phyloP scores from a whole-genome alignment of 306 rosid genomes.

The Luffa acutangula region DNA sequence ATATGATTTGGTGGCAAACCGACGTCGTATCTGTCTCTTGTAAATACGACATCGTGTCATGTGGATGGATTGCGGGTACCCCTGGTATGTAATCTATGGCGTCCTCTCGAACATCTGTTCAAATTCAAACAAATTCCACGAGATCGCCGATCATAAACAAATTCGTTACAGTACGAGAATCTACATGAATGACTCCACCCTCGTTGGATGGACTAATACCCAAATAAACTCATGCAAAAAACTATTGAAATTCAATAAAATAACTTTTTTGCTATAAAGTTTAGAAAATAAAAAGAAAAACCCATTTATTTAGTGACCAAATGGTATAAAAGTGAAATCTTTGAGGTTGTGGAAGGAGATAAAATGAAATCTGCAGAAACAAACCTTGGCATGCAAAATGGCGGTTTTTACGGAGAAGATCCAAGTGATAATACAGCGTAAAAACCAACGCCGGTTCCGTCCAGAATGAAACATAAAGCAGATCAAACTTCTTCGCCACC shows the following conservation, averaged over 20 bases:
- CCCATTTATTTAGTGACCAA: too few species aligned
- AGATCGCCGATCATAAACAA: too few species aligned
- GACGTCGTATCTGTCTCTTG: constrained; percentile 27
- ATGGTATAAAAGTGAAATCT: too few species aligned
- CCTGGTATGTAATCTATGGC: constrained; percentile 52
- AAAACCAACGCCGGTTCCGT: constrained; percentile 52
- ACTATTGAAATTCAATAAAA: too few species aligned
- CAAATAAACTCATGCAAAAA: too few species aligned
- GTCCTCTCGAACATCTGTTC: constrained; percentile 29
- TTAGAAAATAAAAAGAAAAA: too few species aligned
- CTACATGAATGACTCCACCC: too few species aligned
- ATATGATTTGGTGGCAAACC: constrained; percentile 30
- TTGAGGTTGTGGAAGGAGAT: too few species aligned
- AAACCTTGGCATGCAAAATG: constrained; percentile 32
- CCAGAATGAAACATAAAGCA: constrained; percentile 37
- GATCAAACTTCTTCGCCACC: constrained; percentile 31
- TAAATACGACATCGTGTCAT: constrained; percentile 39
- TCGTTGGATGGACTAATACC: too few species aligned
- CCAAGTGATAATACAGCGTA: constrained; percentile 34
- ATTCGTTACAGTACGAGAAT: too few species aligned
- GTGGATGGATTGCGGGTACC: constrained; percentile 32
- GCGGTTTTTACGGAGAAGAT: constrained; percentile 31
- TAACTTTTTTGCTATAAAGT: too few species aligned
- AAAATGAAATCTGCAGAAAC: too few species aligned
- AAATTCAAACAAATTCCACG: background rate